Evolutionary conservation across 225 moss, liverwort and hornwort species (phyloP).

Genomic region (Bryoerythrophyllum caledonicum): DNA sequence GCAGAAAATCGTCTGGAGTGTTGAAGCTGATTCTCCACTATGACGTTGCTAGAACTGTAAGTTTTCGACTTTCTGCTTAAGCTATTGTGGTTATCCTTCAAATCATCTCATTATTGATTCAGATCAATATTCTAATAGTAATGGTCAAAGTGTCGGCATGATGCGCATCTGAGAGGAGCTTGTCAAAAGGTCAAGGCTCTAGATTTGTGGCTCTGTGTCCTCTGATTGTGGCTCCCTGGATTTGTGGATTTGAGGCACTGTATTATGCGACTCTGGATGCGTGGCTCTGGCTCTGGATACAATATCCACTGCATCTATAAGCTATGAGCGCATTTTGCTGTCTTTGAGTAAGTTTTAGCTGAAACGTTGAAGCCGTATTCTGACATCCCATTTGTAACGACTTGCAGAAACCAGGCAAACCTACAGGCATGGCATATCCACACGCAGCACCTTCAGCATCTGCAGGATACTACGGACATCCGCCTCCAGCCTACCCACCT

Average conservation of each 20-base stretch:
- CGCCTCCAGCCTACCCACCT: conserved; percentile 12
- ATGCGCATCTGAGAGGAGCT: background rate
- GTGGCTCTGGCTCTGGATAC: no score
- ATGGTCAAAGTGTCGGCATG: background rate
- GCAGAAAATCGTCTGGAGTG: conserved; percentile 64
- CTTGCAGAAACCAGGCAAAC: conserved; percentile 32
- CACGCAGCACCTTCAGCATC: conserved; percentile 10
- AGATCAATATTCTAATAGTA: background rate
- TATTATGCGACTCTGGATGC: no score
- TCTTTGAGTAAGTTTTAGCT: background rate
- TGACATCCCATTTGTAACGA: background rate
- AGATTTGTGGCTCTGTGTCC: background rate
- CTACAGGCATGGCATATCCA: background rate
- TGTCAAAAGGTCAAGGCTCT: background rate
- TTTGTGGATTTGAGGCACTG: no score
- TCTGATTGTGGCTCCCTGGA: no score
- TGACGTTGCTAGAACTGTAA: conserved; percentile 30
- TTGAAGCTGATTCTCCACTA: conserved; percentile 78
- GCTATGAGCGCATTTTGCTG: background rate
- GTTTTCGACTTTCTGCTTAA: background rate
- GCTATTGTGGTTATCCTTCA: no score
- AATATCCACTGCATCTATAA: background rate
- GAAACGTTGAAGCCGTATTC: background rate
- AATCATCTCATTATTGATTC: background rate
- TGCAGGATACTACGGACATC: conserved; percentile 25